Percentiles rank a stretch among this genome's conserved stretches.
phyloP scores from a whole-genome alignment of 1,284 basidiomycete genomes.

The Boletus sp. region DNA sequence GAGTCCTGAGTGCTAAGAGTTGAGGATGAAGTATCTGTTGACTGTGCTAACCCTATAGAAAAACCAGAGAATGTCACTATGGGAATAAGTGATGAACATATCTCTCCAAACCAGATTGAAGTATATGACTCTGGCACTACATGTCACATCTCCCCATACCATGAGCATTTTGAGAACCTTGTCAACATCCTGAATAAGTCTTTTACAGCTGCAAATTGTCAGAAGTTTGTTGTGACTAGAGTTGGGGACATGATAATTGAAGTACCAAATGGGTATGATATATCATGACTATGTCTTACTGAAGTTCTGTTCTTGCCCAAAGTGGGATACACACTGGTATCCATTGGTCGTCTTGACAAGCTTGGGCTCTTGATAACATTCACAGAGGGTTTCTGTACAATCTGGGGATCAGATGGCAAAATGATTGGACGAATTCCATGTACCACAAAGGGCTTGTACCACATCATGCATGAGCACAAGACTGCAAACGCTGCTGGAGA shows the following conservation, averaged over 20 bases:
- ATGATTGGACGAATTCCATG: conserved; percentile 30
- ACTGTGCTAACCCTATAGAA: background rate
- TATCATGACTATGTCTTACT: no score
- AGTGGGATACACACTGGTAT: no score
- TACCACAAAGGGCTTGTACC: background rate
- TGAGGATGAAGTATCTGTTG: background rate
- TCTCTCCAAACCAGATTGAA: conserved; percentile 18
- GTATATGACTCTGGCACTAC: conserved; percentile 46
- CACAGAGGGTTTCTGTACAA: no score
- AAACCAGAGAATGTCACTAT: background rate
- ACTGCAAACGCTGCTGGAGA: conserved; percentile 13
- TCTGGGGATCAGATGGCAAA: no score
- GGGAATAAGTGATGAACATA: no score
- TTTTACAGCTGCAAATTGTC: conserved; percentile 42
- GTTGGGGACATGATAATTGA: no score
- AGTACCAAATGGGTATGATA: no score
- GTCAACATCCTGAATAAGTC: conserved; percentile 30
- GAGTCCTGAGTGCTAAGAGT: background rate
- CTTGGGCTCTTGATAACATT: no score
- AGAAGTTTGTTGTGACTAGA: conserved; percentile 39
- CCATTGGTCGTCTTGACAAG: no score
- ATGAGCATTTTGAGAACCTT: conserved; percentile 40
- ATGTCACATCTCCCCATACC: no score
- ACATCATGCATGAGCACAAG: background rate
- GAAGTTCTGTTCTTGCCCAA: no score